Conservation (phyloP, 2,329 filamentous ascomycete species). For the Ceratocystis variospora region DNA sequence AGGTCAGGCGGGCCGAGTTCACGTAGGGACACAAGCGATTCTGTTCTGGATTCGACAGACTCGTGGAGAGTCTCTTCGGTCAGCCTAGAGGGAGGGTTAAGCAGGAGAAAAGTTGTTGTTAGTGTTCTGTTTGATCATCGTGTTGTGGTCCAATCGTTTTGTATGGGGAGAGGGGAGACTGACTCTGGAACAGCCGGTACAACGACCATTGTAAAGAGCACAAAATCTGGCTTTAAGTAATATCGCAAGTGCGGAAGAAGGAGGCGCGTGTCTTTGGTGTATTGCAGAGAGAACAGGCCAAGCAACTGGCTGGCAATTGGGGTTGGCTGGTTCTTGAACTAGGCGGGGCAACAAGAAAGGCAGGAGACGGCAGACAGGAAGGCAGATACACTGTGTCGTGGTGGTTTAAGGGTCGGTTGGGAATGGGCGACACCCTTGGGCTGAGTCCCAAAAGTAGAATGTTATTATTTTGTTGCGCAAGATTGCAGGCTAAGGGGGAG, state of each 20-base stretch:
- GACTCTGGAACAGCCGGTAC: conserved; percentile 65
- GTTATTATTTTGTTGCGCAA: too few species aligned
- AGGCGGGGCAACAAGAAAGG: not conserved
- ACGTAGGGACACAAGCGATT: conserved; percentile 69
- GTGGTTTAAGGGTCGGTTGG: too few species aligned
- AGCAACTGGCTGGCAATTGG: too few species aligned
- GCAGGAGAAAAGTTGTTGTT: conserved; percentile 19
- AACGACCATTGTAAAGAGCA: conserved; percentile 47
- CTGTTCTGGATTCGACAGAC: conserved; percentile 82
- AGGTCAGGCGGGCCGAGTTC: conserved; percentile 93
- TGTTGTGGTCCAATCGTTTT: not conserved
- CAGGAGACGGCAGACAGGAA: too few species aligned
- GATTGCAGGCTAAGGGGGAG: too few species aligned
- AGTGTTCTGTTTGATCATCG: not conserved
- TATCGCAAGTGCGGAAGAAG: not conserved
- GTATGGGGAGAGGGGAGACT: conserved; percentile 18
- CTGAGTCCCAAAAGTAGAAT: too few species aligned
- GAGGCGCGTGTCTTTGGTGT: not conserved
- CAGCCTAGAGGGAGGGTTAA: conserved; percentile 43
- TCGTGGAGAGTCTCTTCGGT: conserved; percentile 88
- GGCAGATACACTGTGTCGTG: too few species aligned
- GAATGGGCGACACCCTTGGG: too few species aligned
- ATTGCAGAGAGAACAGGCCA: not conserved
- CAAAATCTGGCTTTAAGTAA: conserved; percentile 7
- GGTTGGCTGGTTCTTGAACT: not conserved